Conservation (phyloP, 805 yeast genomes). For the Candida silvatica region DNA sequence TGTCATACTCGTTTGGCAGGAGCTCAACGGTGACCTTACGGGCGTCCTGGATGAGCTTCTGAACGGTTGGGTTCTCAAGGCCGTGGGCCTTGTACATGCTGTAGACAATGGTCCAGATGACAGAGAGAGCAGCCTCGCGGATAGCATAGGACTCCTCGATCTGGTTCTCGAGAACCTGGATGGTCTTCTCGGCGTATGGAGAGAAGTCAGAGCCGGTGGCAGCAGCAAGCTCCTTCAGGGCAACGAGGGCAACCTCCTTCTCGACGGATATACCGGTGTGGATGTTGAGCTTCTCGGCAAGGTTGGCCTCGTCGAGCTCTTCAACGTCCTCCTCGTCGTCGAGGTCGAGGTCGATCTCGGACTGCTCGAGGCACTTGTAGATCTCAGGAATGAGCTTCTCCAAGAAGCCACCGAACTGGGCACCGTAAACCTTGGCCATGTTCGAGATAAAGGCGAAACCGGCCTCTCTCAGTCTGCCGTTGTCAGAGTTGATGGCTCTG, state of each 20-base stretch:
- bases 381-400: conserved; percentile 78
- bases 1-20: conserved; percentile 75
- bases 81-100: conserved; percentile 55
- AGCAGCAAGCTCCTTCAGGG: conserved; percentile 77
- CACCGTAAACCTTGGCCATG: conserved; percentile 91
- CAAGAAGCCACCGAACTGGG: conserved; percentile 72
- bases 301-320: conserved; percentile 46
- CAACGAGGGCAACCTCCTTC: conserved; percentile 91
- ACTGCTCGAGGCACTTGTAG: conserved; percentile 75
- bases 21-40: conserved; percentile 56
- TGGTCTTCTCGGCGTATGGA: conserved; percentile 64
- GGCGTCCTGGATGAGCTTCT: conserved; percentile 54
- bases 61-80: conserved; percentile 42
- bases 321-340: conserved; percentile 36
- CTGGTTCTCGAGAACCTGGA: conserved; percentile 58
- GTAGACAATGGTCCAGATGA: conserved; percentile 76
- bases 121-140: conserved; percentile 75
- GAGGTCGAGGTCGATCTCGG: conserved; percentile 59
- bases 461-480: conserved; percentile 85
- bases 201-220: conserved; percentile 81
- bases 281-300: conserved; percentile 69
- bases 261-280: conserved; percentile 94
- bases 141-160: conserved; percentile 84
- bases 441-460: conserved; percentile 90
- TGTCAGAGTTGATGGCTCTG: conserved; percentile 64